These are phyloP conservation scores for Lenwebbia sp. DNA, from an alignment of 345 rosid genomes.

Conservation along the genomic window DNA sequence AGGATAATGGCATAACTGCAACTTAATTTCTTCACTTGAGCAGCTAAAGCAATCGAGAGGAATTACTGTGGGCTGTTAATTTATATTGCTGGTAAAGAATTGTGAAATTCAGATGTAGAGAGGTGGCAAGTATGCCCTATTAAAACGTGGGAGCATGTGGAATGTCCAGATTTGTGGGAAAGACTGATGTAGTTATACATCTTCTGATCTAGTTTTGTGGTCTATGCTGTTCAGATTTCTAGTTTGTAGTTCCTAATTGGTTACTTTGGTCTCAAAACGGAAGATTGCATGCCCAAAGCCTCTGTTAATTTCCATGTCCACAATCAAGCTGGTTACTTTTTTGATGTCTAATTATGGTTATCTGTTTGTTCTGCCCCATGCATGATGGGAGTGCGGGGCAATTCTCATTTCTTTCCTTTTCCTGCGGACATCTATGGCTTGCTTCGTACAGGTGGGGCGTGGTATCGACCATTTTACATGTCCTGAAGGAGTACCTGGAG, in stretches of 20 bases:
- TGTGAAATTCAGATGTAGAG: background rate
- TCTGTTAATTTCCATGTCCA: background rate
- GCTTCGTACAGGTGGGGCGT: slow-evolving; percentile 46
- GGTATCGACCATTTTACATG: slow-evolving; percentile 59
- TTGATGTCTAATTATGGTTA: background rate
- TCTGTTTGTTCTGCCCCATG: background rate
- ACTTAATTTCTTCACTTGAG: background rate
- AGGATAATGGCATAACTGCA: background rate
- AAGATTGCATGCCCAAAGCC: background rate
- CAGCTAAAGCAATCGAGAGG: background rate
- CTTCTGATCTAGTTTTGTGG: background rate
- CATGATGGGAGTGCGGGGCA: background rate
- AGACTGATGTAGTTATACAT: background rate
- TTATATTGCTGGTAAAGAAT: background rate
- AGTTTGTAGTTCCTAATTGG: background rate
- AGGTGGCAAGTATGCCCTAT: background rate
- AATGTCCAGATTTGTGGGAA: background rate
- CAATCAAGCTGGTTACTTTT: background rate
- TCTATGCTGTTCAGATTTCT: background rate
- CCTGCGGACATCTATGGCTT: background rate
- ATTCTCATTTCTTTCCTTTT: background rate
- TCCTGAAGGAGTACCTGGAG: slow-evolving; percentile 74
- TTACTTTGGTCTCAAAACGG: background rate
- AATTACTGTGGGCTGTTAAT: background rate
- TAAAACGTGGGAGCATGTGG: background rate